A percentile compares a stretch with the other conserved stretches of the same genome.
Evolutionary conservation across 2,329 filamentous ascomycete genomes (phyloP).

Genomic region (Aspergillus cejpii): DNA sequence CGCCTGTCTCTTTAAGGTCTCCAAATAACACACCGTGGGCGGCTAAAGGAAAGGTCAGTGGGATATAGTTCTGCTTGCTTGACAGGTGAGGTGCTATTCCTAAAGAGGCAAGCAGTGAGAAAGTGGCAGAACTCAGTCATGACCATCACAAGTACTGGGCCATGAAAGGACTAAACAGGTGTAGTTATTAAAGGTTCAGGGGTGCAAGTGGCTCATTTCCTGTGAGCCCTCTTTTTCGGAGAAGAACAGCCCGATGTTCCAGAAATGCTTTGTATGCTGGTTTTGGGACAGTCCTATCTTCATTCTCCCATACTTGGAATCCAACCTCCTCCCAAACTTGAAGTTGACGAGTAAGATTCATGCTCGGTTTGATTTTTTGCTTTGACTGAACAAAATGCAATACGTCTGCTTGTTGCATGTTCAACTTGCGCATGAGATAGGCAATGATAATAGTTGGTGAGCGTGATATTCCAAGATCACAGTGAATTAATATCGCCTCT

Average conservation of each 20-base stretch:
- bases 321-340: slow-evolving; percentile 22
- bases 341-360: slow-evolving; percentile 21
- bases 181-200: not conserved
- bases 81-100: no score
- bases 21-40: no score
- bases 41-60: no score
- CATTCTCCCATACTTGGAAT: slow-evolving; percentile 23
- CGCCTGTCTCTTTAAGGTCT: no score
- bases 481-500: slow-evolving; percentile 18
- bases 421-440: slow-evolving; percentile 24
- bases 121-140: no score
- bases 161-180: no score
- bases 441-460: slow-evolving; percentile 21
- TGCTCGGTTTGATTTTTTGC: slow-evolving; percentile 22
- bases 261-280: slow-evolving; percentile 20
- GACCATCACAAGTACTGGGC: no score
- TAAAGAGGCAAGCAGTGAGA: no score
- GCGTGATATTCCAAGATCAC: slow-evolving; percentile 24
- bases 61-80: no score
- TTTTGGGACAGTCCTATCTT: slow-evolving; percentile 21
- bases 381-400: slow-evolving; percentile 21
- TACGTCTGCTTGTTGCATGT: slow-evolving; percentile 14
- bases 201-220: slow-evolving; percentile 18
- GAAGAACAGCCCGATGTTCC: slow-evolving; percentile 12
- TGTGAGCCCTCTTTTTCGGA: slow-evolving; percentile 13